phyloP scores from a whole-genome alignment of 179 eudicot species.

The Beta corolliflora region DNA sequence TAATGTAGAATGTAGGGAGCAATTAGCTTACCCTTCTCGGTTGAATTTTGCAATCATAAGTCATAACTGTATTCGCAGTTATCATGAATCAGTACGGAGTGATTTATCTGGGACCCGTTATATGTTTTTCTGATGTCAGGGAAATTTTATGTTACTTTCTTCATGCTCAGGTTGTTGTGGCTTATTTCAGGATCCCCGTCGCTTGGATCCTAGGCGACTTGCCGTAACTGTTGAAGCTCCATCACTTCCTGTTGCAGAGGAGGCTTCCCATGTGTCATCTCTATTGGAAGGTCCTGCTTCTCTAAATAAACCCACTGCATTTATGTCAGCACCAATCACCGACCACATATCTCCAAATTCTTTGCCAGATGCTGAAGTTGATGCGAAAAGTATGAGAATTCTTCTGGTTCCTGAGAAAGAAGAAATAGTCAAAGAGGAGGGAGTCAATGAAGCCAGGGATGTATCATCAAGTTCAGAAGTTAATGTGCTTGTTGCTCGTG shows the following conservation, averaged over 20 bases:
- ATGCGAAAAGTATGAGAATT: conserved; percentile 26
- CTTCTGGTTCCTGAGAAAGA: conserved; percentile 30
- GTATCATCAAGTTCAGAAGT: conserved; percentile 34
- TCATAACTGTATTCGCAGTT: background rate
- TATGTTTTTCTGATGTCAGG: background rate
- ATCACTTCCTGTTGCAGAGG: conserved; percentile 47
- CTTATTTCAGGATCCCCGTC: conserved; percentile 87
- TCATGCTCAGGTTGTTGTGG: conserved; percentile 12
- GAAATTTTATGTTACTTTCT: background rate
- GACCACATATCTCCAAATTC: conserved; percentile 40
- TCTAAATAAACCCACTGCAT: conserved; percentile 29
- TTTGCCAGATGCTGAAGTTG: conserved; percentile 42
- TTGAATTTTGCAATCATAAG: conserved; percentile 8
- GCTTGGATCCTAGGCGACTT: conserved; percentile 80
- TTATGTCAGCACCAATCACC: conserved; percentile 32
- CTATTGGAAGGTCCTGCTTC: conserved; percentile 42
- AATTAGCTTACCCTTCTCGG: conserved; percentile 10
- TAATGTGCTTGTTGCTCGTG: conserved; percentile 38
- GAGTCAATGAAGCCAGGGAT: conserved; percentile 42
- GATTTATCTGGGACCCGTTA: background rate
- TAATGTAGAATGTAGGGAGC: background rate
- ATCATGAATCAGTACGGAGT: background rate
- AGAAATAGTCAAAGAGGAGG: conserved; percentile 46
- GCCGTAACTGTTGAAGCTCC: conserved; percentile 52
- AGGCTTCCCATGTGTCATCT: conserved; percentile 37